Evolutionary conservation across 257 asterid genomes (phyloP).

Genomic region (Anisodus acutangulus): DNA sequence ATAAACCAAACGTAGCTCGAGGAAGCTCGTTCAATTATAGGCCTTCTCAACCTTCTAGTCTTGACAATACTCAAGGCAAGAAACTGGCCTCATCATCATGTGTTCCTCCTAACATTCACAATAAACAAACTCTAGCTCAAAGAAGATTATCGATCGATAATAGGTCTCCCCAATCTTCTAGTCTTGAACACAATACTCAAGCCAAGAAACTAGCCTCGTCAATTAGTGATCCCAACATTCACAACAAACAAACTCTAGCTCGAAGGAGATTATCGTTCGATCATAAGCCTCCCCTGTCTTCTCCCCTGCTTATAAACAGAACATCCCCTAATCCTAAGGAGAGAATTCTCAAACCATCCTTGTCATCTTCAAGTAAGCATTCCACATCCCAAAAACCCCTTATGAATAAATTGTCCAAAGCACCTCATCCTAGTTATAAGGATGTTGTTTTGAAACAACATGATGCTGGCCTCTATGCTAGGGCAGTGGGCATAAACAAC

Average conservation of each 20-base stretch:
- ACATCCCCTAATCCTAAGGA: conserved; percentile 48
- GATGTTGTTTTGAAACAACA: conserved; percentile 41
- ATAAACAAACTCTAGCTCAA: conserved; percentile 32
- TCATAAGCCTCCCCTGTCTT: conserved; percentile 52
- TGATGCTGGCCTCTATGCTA: conserved; percentile 35
- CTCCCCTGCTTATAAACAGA: conserved; percentile 39
- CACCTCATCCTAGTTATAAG: conserved; percentile 27
- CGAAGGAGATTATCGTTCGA: conserved; percentile 60
- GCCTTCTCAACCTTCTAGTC: conserved; percentile 48
- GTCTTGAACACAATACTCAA: conserved; percentile 21
- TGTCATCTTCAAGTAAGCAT: conserved; percentile 42
- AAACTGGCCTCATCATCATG: conserved; percentile 33
- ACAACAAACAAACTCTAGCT: conserved; percentile 23
- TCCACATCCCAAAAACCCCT: conserved; percentile 35
- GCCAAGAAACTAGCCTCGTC: conserved; percentile 39
- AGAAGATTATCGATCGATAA: conserved; percentile 60
- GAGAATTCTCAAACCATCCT: conserved; percentile 35
- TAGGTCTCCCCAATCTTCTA: conserved; percentile 45
- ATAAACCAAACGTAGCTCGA: conserved; percentile 35
- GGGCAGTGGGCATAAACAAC: conserved; percentile 28
- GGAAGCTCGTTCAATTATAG: conserved; percentile 57
- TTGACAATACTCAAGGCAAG: conserved; percentile 38
- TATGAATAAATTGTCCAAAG: conserved; percentile 40
- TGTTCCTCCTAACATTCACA: conserved; percentile 30
- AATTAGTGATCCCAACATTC: conserved; percentile 26